Base-by-base conservation (phyloP, 2,329 filamentous ascomycete species). In the Didymella pomorum region DNA sequence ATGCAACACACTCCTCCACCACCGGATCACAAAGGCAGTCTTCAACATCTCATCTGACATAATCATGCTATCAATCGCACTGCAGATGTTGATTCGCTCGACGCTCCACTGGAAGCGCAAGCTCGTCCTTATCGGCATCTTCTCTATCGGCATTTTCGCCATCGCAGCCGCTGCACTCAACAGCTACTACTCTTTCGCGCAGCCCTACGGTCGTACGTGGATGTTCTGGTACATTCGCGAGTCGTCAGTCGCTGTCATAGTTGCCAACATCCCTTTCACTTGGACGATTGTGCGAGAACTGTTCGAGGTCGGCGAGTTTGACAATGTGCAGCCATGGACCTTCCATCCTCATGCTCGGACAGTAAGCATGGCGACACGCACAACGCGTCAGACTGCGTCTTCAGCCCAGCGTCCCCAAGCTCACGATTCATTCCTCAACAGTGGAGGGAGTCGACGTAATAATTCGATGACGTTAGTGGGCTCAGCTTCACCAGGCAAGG, bases 51-150 rank as follows among this genome's bases (percentile, higher is more conserved):
- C 76, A 10, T 81, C 79, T 2, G 81, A 83, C 53, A 31, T 79
- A n/a, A 66, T 78, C 53, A 81, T 82, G 72, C 68, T 82, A 14
- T 71, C 66, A 20, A 79, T 83, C 37, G 78, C 76, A 2, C 69
- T 82, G 1, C 79, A 79, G 4, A 79, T 83, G 71, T 79, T 82
- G 51, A 66, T 82, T 31, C 71, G 76, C 16, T 76, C 78, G 42
- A 66, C 74, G 2, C 67, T 83, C 5, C 80, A 79, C 0, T 68
- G 76, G 56, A 75, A 76, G 41, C 76, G 84, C 46, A 88, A 88
- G 67, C 46, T 85, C 0, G 80, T 86, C 1, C 77, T 88, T 0
- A 81, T 83, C 56, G 78, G 75, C 43, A 81, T 88, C 53, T 87
- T 89, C 70, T 81, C 80, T 2, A 74, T 88, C 0, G 86, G 86